Evolutionary conservation across 768 basidiomycete species (phyloP), one percentile per base, ranked within the genome.

Genomic region (Sistotremastrum suecicum): DNA sequence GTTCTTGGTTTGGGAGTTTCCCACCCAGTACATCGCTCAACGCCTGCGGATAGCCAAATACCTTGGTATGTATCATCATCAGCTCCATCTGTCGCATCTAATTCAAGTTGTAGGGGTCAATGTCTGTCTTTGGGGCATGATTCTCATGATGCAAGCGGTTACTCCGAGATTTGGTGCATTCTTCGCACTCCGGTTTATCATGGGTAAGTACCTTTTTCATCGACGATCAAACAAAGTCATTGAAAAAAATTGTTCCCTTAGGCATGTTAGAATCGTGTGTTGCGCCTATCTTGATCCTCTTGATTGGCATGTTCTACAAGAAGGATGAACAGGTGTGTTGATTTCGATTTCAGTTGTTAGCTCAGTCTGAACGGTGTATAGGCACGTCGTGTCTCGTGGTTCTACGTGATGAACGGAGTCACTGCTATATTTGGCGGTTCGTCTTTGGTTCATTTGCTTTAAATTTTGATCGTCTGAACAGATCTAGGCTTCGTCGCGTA

Each of bases 191-290:
- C 70, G 79, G 0, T 74, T 80, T 55, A 60, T 80, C 9, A 64
- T 80, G 12, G 77, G 78, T 72, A 50, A 10, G 63, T 51, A 5
- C 8, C 10, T 31, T 7, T 32, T 40, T 5, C 35, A 36, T 3
- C 5, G 20, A 20, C 2, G 20, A 20, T 20, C 20, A 20, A 20
- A 20, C 20, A 20, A 20, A 20, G 2, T 20, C 20, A 20, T 20
- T 20, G 20, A 20, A 20, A 2, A 2, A 12, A 40, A 3, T 12
- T n/a, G 28, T 29, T 40, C 28, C 35, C 30, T 6, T 34, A 79
- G 78, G 78, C 36, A 78, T 80, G 78, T 74, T 73, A 54, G 79
- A 82, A 57, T 69, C 68, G 50, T 78, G 77, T 53, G 79, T 80
- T 9, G 69, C 75, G 4, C 79, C 79, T 0, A 74, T 69, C 51